These are phyloP conservation scores for Populus simonii DNA, from an alignment of 345 rosid species.

Conservation along the genomic window DNA sequence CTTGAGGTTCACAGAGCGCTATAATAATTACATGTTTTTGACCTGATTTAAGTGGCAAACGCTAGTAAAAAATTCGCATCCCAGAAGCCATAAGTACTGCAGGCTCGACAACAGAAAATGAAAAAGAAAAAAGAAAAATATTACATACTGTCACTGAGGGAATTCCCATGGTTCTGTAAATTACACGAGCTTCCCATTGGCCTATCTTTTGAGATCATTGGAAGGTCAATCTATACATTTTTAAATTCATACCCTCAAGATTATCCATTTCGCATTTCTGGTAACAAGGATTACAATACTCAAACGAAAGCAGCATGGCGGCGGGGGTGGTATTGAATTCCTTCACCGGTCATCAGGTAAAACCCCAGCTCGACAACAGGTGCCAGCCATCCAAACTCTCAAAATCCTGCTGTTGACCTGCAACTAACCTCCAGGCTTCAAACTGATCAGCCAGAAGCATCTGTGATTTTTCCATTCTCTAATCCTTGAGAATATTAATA, in stretches of 20 bases:
- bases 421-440: slow-evolving; percentile 9
- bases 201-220: slow-evolving; percentile 17
- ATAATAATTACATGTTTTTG: too few relatives aligned
- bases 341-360: neutral
- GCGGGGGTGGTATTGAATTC: slow-evolving; percentile 6
- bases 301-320: slow-evolving; percentile 12
- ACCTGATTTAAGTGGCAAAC: too few relatives aligned
- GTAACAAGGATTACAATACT: neutral
- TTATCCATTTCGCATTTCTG: neutral
- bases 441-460: slow-evolving; percentile 5
- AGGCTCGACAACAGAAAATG: neutral
- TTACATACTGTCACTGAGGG: neutral
- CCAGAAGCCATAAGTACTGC: neutral
- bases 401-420: neutral
- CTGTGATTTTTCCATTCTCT: slow-evolving; percentile 1
- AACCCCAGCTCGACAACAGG: neutral
- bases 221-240: slow-evolving; percentile 44
- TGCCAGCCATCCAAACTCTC: neutral
- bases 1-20: too few relatives aligned
- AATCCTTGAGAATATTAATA: neutral
- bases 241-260: neutral
- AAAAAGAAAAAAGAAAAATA: too few relatives aligned
- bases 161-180: slow-evolving; percentile 13
- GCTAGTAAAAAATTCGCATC: too few relatives aligned
- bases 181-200: slow-evolving; percentile 17